Percentiles rank a stretch among this genome's conserved stretches.
phyloP scores from a whole-genome alignment of 1,284 basidiomycete genomes.

The Rhodotorula sp. region DNA sequence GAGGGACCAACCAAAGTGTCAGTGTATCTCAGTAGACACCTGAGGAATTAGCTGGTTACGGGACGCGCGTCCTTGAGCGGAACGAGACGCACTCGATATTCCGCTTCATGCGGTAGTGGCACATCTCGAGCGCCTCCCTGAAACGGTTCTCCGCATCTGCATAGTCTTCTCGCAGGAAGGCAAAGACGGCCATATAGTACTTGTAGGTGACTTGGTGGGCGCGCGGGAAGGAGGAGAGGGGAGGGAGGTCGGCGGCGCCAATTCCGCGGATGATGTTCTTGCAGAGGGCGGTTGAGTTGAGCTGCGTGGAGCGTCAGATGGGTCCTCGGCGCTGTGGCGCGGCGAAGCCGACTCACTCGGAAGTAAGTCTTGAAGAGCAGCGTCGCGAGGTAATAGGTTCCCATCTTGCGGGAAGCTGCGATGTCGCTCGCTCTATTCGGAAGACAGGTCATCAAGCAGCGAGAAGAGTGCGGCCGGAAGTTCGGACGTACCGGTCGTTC shows the following conservation, averaged over 20 bases:
- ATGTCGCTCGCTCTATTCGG: slow-evolving; percentile 4
- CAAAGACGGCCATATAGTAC: slow-evolving; percentile 91
- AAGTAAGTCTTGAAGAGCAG: slow-evolving; percentile 93
- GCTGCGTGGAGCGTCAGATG: slow-evolving; percentile 54
- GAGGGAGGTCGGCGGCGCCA: slow-evolving; percentile 73
- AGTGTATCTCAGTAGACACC: neutral
- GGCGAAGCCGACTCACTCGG: slow-evolving; percentile 59
- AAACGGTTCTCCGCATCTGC: slow-evolving; percentile 59
- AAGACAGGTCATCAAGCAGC: neutral
- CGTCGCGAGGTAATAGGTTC: slow-evolving; percentile 90
- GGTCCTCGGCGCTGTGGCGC: neutral
- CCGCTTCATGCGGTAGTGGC: slow-evolving; percentile 9
- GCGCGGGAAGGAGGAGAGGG: slow-evolving; percentile 70
- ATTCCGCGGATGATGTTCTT: slow-evolving; percentile 90
- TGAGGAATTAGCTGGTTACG: neutral
- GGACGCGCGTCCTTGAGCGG: neutral
- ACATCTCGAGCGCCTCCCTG: slow-evolving; percentile 9
- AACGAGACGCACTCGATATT: slow-evolving; percentile 31
- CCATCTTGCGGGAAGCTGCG: slow-evolving; percentile 53
- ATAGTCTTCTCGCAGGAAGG: slow-evolving; percentile 89
- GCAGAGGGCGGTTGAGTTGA: slow-evolving; percentile 84
- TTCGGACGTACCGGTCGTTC: slow-evolving; percentile 71
- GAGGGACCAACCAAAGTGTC: slow-evolving; percentile 42
- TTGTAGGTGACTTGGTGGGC: slow-evolving; percentile 85
- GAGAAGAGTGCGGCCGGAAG: neutral